Base-by-base conservation (phyloP, 1,284 basidiomycete species). In the Pseudozyma sp. region DNA sequence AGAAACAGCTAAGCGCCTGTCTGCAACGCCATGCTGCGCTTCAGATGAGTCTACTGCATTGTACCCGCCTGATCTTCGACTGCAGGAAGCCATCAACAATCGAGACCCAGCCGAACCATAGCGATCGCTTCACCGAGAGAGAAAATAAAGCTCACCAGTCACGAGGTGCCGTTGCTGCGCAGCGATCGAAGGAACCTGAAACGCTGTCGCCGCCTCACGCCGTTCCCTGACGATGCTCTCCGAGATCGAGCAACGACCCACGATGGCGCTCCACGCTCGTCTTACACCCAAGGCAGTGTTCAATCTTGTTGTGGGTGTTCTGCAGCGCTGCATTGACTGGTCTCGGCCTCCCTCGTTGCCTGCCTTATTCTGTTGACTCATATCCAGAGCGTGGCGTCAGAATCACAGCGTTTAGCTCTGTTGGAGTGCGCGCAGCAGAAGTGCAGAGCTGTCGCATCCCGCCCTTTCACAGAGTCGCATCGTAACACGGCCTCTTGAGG, bases 71-170 rank as follows among this genome's bases (percentile, higher is more conserved):
- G 24, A 24, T 24, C 24, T 24, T 24, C 24, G 24, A 24, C 24
- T 24, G 24, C 24, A 24, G 24, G 24, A 24, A 24, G 24, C 24
- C 43, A 24, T 7, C 7, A 9, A 7, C 7, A 7, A 44, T 44
- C 43, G 43, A 44, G 43, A 5, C 43, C 4, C 17, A 44, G 43
- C 19, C 43, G 19, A 37, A 35, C 29, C 46, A 33, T 29, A 45
- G 16, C 43, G 44, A 46, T 44, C 35, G 44, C 24, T 14, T 37
- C 13, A n/a, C 11, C 1, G 2, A 24, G 24, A 9, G 11, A 4
- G 37, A 34, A 54, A 50, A 30, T 54, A 61, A 61, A 29, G 52
- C 59, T 61, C 52, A 24, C 33, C 14, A 54, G 44, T 54, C 19
- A 17, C 45, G 33, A 14, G 17, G 19, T 60, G 46, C 59, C 47